These are phyloP conservation scores for Bombardia bombarda DNA, from an alignment of 495 filamentous ascomycete genomes.

Conservation along the genomic window DNA sequence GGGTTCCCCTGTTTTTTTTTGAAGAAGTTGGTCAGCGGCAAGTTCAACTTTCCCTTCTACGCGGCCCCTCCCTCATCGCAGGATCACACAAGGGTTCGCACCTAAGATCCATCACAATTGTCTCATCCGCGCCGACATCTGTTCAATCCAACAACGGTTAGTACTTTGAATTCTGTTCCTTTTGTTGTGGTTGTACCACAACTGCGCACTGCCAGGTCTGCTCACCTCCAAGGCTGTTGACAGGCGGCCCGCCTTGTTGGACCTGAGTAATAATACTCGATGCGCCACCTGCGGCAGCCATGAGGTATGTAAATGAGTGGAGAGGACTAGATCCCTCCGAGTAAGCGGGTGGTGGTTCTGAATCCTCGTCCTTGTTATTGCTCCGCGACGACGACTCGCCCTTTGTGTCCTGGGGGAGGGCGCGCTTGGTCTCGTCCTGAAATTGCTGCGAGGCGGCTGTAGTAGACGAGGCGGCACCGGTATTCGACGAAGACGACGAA, in stretches of 20 bases:
- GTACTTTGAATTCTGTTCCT: constrained; percentile 4
- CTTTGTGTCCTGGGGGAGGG: constrained; percentile 71
- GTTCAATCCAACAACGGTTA: background rate
- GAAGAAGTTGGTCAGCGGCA: too few relatives aligned
- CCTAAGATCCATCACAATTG: constrained; percentile 91
- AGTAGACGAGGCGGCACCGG: constrained; percentile 15
- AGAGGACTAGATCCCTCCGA: constrained; percentile 90
- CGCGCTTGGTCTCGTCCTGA: constrained; percentile 69
- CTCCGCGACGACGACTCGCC: constrained; percentile 52
- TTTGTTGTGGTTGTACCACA: too few relatives aligned
- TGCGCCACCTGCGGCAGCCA: constrained; percentile 93
- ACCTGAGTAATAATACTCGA: constrained; percentile 99
- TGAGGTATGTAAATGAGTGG: constrained; percentile 89
- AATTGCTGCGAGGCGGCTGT: too few relatives aligned
- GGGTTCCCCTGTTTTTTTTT: constrained; percentile 62
- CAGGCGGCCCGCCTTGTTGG: constrained; percentile 80
- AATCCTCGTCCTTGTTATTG: constrained; percentile 62
- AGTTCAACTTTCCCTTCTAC: too few relatives aligned
- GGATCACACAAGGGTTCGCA: too few relatives aligned
- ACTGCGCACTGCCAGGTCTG: background rate
- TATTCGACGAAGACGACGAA: constrained; percentile 35
- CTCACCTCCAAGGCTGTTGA: constrained; percentile 83
- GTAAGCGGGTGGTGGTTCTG: constrained; percentile 91
- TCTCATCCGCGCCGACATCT: constrained; percentile 90
- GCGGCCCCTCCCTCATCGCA: too few relatives aligned